Base-by-base conservation (phyloP, 164 flowering plant genomes). In the Amborella trichopoda region DNA sequence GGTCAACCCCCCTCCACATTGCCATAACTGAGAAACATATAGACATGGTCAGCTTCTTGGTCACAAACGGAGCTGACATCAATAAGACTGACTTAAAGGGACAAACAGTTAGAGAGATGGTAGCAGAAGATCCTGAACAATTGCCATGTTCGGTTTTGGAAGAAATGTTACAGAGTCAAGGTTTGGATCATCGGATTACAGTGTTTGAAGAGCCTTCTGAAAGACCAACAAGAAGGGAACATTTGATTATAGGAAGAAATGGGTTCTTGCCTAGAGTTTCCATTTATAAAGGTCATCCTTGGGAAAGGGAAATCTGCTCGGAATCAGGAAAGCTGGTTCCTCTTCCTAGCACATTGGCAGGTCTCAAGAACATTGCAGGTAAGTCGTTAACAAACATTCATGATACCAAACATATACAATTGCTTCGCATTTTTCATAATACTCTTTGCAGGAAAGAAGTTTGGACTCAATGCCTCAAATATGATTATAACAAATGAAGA, bases 361-460 rank as follows among this genome's bases (percentile, higher is more conserved):
- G 81, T 50, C 89, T 86, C 60, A 81, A 77, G 67, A 60, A 3
- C 16, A 59, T 79, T 62, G 94, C 95, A 72, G 91, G 97, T 86
- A 33, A 27, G 22, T 14, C 24, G 17, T 22, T 24, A 3, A 19
- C 50, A 32, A 26, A 26, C 4, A 47, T 47, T 13, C 40, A 21
- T 5, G 16, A 28, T n/a, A 47, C 20, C 8, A 32, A 10, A 10
- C n/a, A 11, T 32, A 32, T 32, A n/a, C 36, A 32, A 8, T 30
- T 30, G 14, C 14, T 30, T 30, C 14, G 11, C 34, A 8, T 30
- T 9, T 14, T 30, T 30, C 20, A 11, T 18, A 4, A 16, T 38
- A n/a, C 48, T 28, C 25, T 12, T 27, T 44, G 52, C 63, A 89
- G 95, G 88, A 36, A 62, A 77, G 34, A 83, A 75, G 68, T 65